Evolutionary conservation across 2,329 filamentous ascomycete genomes (phyloP), one percentile per base, ranked within the genome.

Genomic region (Aspergillus sergii): DNA sequence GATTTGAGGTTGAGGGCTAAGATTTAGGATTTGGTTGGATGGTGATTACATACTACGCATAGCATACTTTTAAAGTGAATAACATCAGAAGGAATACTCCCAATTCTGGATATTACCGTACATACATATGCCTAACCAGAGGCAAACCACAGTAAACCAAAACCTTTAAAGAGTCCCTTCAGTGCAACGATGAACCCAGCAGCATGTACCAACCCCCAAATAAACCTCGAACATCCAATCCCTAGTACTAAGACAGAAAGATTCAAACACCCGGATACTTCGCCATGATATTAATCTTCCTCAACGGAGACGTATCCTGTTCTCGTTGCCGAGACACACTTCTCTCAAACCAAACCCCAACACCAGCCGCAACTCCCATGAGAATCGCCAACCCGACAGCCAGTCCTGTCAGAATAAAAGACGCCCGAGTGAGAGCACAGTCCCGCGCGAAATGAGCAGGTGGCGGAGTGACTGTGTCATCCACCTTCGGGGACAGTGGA

Each of bases 401-500:
- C 9, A 75, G 46, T 36, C 74, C 74, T 53, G 80, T 71, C 16
- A 82, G 58, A 0, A 72, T 71, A 50, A 79, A 77, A 0, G 72
- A 75, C 1, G 76, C 78, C 9, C 72, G 70, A 6, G 73, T 79
- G 43, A 77, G 74, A 14, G 64, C 61, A 61, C 80, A 82, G 53
- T 81, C 70, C 3, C 78, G 70, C 4, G 69, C 66, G 60, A 82
- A 82, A 32, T 75, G 68, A 5, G 66, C 63, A 0, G 80, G 79
- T 0, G 74, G 68, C 4, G 68, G 61, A 4, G 74, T 60, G 1
- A 56, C 39, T 0, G 64, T 61, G 11, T 67, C 69, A 36, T 67
- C 45, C 19, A 57, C 48, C 23, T 55, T 60, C 12, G 58, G 60
- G 5, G 62, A 62, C 10, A 64, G 59, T 14, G 65, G 64, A 4